Percentiles rank a stretch among this genome's conserved stretches.
Conservation (phyloP, 2,329 filamentous ascomycete species). For the Diaporthe citriasiana region DNA sequence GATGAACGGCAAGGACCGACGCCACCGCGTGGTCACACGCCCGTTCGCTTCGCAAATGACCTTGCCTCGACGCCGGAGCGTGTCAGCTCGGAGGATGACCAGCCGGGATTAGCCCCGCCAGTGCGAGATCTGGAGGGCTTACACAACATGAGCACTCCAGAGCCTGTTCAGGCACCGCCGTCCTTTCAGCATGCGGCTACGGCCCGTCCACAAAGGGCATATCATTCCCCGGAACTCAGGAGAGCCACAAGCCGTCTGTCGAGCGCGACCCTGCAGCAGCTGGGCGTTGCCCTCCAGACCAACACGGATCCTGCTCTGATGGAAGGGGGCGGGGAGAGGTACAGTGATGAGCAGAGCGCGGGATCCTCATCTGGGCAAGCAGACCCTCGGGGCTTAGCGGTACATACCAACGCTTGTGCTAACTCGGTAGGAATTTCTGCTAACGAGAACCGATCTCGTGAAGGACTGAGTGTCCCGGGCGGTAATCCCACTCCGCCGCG, state of each 20-base stretch:
- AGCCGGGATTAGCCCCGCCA: slow-evolving; percentile 55
- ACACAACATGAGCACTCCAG: slow-evolving; percentile 73
- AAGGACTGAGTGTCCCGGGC: slow-evolving; percentile 62
- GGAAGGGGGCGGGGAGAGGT: slow-evolving; percentile 43
- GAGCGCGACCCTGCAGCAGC: slow-evolving; percentile 82
- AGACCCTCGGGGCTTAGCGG: slow-evolving; percentile 61
- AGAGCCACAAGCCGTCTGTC: slow-evolving; percentile 89
- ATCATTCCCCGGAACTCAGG: slow-evolving; percentile 82
- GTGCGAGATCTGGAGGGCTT: slow-evolving; percentile 68
- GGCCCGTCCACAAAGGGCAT: slow-evolving; percentile 78
- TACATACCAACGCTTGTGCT: slow-evolving; percentile 63
- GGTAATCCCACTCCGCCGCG: slow-evolving; percentile 50
- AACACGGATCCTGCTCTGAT: slow-evolving; percentile 40
- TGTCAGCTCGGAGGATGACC: slow-evolving; percentile 71
- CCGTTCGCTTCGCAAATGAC: slow-evolving; percentile 58
- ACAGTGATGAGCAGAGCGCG: slow-evolving; percentile 51
- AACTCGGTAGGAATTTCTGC: slow-evolving; percentile 65
- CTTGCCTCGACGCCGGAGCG: slow-evolving; percentile 64
- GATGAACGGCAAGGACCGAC: slow-evolving; percentile 32
- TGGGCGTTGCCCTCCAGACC: slow-evolving; percentile 71
- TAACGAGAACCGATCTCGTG: slow-evolving; percentile 68
- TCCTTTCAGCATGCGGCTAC: slow-evolving; percentile 76
- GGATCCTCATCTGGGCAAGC: slow-evolving; percentile 50
- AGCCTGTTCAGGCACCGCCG: slow-evolving; percentile 83
- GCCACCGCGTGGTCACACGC: slow-evolving; percentile 51